These are phyloP conservation scores for Ambrosia hybrid DNA, from an alignment of 140 eudicot genomes.

Conservation along the genomic window DNA sequence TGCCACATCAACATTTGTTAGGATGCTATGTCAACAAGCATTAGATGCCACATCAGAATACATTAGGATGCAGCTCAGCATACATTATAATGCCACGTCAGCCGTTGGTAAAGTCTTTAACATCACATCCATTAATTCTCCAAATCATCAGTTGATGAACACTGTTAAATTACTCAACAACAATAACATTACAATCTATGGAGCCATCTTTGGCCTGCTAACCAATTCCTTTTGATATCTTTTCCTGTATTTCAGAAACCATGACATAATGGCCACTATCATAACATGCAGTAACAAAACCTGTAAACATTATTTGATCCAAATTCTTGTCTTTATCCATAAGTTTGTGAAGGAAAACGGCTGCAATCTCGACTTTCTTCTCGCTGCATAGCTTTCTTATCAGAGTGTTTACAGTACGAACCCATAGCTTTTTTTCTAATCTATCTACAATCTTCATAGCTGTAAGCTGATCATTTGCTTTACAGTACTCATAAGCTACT, in stretches of 20 bases:
- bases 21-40: too few species aligned
- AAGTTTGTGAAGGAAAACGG: conserved; percentile 51
- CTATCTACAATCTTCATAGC: conserved; percentile 63
- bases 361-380: conserved; percentile 68
- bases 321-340: conserved; percentile 56
- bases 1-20: too few species aligned
- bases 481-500: conserved; percentile 79
- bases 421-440: conserved; percentile 78
- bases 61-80: too few species aligned
- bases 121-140: conserved; percentile 5
- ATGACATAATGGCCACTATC: conserved; percentile 65
- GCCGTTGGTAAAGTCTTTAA: not conserved
- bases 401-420: conserved; percentile 65
- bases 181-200: not conserved
- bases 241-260: conserved; percentile 65
- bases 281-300: conserved; percentile 74
- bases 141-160: not conserved
- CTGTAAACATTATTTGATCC: conserved; percentile 67
- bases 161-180: not conserved
- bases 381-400: conserved; percentile 86
- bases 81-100: conserved; percentile 1
- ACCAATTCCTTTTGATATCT: conserved; percentile 51
- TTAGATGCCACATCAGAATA: too few species aligned
- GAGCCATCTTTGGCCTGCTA: conserved; percentile 22
- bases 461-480: conserved; percentile 38